Conservation (phyloP, 495 filamentous ascomycete species). For the Aspergillus bridgeri region DNA sequence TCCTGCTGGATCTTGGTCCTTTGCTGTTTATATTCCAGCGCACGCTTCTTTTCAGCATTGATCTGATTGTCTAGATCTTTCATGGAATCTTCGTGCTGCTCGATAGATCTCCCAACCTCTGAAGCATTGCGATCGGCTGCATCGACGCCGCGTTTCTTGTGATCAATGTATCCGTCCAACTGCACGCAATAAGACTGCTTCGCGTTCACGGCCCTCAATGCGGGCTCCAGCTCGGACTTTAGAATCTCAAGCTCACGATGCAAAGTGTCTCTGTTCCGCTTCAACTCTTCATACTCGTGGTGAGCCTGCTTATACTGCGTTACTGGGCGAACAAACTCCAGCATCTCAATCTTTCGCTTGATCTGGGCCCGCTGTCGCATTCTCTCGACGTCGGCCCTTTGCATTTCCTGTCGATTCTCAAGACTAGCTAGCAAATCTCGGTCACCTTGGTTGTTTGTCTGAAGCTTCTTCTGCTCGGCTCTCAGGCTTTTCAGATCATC, state of each 20-base stretch:
- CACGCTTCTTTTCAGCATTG: conserved; percentile 54
- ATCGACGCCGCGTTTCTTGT: conserved; percentile 49
- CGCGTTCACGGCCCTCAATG: conserved; percentile 57
- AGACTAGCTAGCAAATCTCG: conserved; percentile 60
- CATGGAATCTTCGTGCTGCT: conserved; percentile 48
- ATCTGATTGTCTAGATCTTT: conserved; percentile 53
- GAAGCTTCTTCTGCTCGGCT: conserved; percentile 62
- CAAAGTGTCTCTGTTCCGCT: conserved; percentile 43
- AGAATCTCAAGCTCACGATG: conserved; percentile 53
- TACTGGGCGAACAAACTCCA: conserved; percentile 64
- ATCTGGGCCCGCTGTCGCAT: conserved; percentile 71
- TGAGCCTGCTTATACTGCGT: conserved; percentile 54
- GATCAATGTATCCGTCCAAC: conserved; percentile 46
- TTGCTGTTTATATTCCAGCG: conserved; percentile 50
- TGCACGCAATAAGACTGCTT: conserved; percentile 60
- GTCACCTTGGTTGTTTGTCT: conserved; percentile 55
- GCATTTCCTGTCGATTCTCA: conserved; percentile 69
- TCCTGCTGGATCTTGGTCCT: conserved; percentile 35
- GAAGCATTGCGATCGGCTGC: conserved; percentile 53
- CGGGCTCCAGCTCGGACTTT: conserved; percentile 61
- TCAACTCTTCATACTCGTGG: conserved; percentile 35
- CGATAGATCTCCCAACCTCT: conserved; percentile 44
- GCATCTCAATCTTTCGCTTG: conserved; percentile 58
- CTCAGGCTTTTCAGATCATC: conserved; percentile 66
- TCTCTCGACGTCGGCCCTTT: conserved; percentile 79